Percentiles rank a stretch among this genome's conserved stretches.
Evolutionary conservation across 2,329 filamentous ascomycete genomes (phyloP).

Genomic region (Zasmidium citrigriseum): DNA sequence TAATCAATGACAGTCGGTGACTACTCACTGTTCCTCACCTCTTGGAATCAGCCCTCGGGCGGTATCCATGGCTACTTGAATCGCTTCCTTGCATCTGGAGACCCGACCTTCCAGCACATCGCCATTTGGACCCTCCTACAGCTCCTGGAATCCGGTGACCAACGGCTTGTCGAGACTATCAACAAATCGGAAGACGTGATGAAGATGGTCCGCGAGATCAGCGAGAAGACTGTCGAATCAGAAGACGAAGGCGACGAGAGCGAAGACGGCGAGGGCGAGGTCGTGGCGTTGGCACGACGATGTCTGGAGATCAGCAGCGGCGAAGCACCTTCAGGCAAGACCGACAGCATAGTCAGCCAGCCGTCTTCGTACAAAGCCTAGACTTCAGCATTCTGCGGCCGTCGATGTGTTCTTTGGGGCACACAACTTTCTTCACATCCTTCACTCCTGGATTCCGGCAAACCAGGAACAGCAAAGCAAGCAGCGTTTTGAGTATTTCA

Average conservation of each 20-base stretch:
- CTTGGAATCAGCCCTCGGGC: conserved; percentile 89
- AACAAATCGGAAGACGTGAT: conserved; percentile 89
- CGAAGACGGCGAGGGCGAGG: conserved; percentile 88
- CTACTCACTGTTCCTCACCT: conserved; percentile 91
- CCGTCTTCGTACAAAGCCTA: conserved; percentile 23
- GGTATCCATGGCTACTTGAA: conserved; percentile 95
- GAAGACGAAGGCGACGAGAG: conserved; percentile 83
- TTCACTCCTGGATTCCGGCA: neutral
- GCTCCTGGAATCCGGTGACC: conserved; percentile 91
- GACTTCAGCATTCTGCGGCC: neutral
- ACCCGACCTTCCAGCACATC: conserved; percentile 98
- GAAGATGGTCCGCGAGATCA: conserved; percentile 86
- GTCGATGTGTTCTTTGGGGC: too few species aligned
- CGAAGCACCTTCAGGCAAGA: conserved; percentile 16
- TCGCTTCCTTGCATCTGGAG: conserved; percentile 89
- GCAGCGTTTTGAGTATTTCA: neutral
- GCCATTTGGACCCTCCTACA: conserved; percentile 97
- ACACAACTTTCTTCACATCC: neutral
- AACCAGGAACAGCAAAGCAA: neutral
- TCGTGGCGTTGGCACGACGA: conserved; percentile 84
- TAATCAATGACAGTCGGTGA: conserved; percentile 71
- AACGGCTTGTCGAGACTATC: conserved; percentile 83
- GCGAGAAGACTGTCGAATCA: conserved; percentile 82
- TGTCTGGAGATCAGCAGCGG: conserved; percentile 66
- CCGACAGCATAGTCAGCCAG: conserved; percentile 15